Percentiles rank a stretch among this genome's conserved stretches.
Conservation (phyloP, 768 basidiomycete genomes). For the Lactarius hengduanensis region DNA sequence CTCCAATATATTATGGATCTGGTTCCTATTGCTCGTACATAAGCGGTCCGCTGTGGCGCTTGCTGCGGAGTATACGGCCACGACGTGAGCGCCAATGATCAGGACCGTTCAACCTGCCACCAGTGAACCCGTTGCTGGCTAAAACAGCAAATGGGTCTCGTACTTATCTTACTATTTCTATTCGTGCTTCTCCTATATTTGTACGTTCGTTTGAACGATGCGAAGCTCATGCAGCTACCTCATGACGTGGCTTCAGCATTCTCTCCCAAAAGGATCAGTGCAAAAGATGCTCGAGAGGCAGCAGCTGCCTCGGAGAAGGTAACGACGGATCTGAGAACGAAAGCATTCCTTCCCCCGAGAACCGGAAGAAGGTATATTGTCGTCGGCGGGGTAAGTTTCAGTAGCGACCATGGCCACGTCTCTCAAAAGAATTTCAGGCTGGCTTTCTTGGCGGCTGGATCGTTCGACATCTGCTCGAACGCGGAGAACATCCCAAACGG, state of each 20-base stretch:
- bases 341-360: constrained; percentile 56
- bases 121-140: not conserved
- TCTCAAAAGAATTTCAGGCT: constrained; percentile 41
- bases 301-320: constrained; percentile 39
- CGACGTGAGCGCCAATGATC: not conserved
- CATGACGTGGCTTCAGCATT: constrained; percentile 43
- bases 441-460: constrained; percentile 83
- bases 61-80: not conserved
- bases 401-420: not conserved
- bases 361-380: constrained; percentile 77
- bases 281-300: constrained; percentile 41
- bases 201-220: constrained; percentile 55
- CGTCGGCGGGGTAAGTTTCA: constrained; percentile 62
- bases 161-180: constrained; percentile 1
- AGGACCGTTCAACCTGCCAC: not conserved
- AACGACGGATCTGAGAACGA: constrained; percentile 39
- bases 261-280: constrained; percentile 52
- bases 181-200: constrained; percentile 33
- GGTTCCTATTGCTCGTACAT: constrained; percentile 2
- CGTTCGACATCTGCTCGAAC: constrained; percentile 59
- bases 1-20: constrained; percentile 24
- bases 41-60: not conserved
- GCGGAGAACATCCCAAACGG: constrained; percentile 64
- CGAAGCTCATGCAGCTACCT: constrained; percentile 50
- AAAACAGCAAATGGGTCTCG: not conserved